Conservation (phyloP, 768 basidiomycete genomes). For the Mycena epipterygia region DNA sequence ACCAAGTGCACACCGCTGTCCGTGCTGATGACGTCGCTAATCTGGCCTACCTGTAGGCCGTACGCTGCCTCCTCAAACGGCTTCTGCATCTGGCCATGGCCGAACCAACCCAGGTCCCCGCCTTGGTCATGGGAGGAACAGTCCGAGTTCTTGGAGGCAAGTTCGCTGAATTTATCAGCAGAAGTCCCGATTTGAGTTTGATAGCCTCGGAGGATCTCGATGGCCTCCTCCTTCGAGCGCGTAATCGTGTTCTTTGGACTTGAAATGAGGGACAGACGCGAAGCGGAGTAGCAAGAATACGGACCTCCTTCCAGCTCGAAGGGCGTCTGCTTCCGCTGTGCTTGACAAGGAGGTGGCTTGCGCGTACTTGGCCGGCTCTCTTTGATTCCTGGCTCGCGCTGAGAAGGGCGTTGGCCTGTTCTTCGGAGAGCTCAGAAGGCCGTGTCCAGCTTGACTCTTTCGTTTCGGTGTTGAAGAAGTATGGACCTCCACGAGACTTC, state of each 20-base stretch:
- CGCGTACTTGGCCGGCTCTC: conserved; percentile 75
- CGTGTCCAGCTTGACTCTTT: conserved; percentile 85
- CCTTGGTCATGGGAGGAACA: conserved; percentile 87
- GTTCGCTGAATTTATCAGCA: conserved; percentile 75
- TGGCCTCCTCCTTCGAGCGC: conserved; percentile 90
- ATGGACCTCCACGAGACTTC: conserved; percentile 80
- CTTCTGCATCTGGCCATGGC: conserved; percentile 94
- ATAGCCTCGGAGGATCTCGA: conserved; percentile 78
- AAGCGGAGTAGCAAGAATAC: conserved; percentile 38
- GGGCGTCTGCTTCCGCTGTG: conserved; percentile 85
- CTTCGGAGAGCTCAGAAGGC: conserved; percentile 72
- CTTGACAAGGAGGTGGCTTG: conserved; percentile 97
- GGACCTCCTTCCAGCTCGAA: conserved; percentile 88
- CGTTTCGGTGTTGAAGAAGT: conserved; percentile 87
- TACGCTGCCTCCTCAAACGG: conserved; percentile 94
- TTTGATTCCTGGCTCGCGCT: conserved; percentile 70
- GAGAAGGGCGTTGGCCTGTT: conserved; percentile 72
- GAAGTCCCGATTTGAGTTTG: conserved; percentile 71
- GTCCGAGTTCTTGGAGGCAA: conserved; percentile 87
- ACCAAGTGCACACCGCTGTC: conserved; percentile 98
- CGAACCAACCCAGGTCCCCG: conserved; percentile 93
- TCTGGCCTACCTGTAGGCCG: conserved; percentile 76
- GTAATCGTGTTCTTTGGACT: conserved; percentile 78
- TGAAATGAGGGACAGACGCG: conserved; percentile 21
- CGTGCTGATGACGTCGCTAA: conserved; percentile 87